These are phyloP conservation scores for Tricladium varicosporioides DNA, from an alignment of 2,329 filamentous ascomycete genomes.

Conservation along the genomic window DNA sequence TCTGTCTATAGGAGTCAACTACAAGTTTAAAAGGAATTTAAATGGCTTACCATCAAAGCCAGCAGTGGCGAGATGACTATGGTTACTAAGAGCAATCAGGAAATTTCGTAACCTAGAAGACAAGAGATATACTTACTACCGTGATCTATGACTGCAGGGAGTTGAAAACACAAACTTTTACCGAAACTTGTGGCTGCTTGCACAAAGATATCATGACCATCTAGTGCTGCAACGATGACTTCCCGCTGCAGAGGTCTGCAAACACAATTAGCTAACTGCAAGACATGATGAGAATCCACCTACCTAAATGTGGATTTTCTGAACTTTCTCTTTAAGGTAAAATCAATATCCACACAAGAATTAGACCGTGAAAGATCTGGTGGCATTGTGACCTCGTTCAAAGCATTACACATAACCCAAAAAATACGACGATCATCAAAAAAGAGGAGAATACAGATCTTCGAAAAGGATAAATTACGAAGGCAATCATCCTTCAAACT, in stretches of 20 bases:
- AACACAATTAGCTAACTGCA: conserved; percentile 12
- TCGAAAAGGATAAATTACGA: neutral
- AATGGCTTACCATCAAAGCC: conserved; percentile 71
- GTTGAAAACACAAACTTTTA: conserved; percentile 89
- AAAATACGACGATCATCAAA: too few species aligned
- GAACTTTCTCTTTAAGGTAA: conserved; percentile 72
- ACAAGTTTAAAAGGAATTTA: neutral
- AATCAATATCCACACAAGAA: conserved; percentile 65
- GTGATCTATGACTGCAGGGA: conserved; percentile 82
- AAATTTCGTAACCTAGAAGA: conserved; percentile 2
- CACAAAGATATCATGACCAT: conserved; percentile 86
- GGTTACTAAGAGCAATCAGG: conserved; percentile 58
- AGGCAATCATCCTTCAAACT: too few species aligned
- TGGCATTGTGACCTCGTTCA: conserved; percentile 22
- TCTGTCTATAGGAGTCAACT: conserved; percentile 62
- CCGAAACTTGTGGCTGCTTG: conserved; percentile 90
- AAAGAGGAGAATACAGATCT: too few species aligned
- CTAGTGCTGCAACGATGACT: conserved; percentile 77
- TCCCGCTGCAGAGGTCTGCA: conserved; percentile 78
- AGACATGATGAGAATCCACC: neutral
- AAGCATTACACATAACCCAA: too few species aligned
- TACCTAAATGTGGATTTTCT: conserved; percentile 72
- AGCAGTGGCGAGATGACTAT: conserved; percentile 87
- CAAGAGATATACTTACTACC: conserved; percentile 61
- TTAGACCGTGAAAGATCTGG: conserved; percentile 41